Evolutionary conservation across 2,329 filamentous ascomycete genomes (phyloP), one percentile per base, ranked within the genome.

Genomic region (Colletotrichum tropicicola): DNA sequence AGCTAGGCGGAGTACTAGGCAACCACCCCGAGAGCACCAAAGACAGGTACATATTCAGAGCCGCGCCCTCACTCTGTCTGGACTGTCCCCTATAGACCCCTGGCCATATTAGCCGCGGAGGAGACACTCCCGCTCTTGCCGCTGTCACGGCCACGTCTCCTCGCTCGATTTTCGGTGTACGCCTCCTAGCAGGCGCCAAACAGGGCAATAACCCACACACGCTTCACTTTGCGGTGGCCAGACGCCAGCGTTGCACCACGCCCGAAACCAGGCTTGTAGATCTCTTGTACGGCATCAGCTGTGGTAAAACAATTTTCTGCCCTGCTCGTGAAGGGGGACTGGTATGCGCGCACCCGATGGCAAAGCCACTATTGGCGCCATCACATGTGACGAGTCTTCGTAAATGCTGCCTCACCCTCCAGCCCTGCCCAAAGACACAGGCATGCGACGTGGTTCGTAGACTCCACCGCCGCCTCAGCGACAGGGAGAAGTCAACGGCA

Each of bases 251-350:
- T 61, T 39, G 48, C 49, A 61, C 48, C 25, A 21, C 61, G 35
- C 49, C 61, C 57, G 61, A 60, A 65, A 65, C 56, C 61, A 61
- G 48, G 35, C 48, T 48, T 61, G 49, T 48, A 48, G 41, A 49
- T 51, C 48, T 60, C 25, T 21, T 37, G 25, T 55, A 41, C 17
- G 55, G 55, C 39, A 43, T 60, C 60, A 54, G 56, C 57, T 35
- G 48, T 60, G 32, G 48, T 55, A 39, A 44, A 57, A 37, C 54
- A 57, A 28, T 19, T 27, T 15, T 15, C 43, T 39, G 32, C 41
- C 23, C 15, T 37, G n/a, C 27, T 37, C 35, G 28, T 30, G 9
- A 64, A 25, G 6, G 25, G 10, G 27, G 57, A 17, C 35, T 61
- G 49, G 49, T 23, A 55, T 65, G 61, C 35, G 41, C 39, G 48